Evolutionary conservation across 2,329 filamentous ascomycete genomes (phyloP).

Genomic region (Fusarium devonianum): DNA sequence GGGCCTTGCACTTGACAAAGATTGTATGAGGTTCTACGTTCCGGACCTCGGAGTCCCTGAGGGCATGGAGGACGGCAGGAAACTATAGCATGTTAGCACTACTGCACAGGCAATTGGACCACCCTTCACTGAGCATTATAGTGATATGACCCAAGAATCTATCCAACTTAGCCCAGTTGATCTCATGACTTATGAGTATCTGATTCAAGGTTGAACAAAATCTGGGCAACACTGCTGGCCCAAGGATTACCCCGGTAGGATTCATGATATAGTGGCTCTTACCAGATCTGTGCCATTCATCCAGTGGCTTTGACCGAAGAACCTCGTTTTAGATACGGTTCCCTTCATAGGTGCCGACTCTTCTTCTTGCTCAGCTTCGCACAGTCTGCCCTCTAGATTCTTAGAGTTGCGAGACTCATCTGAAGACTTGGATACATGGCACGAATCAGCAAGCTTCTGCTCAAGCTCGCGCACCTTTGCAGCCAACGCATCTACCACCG

Average conservation of each 20-base stretch:
- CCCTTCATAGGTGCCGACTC: slow-evolving; percentile 41
- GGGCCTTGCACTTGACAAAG: slow-evolving; percentile 51
- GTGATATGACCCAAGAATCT: too few species aligned
- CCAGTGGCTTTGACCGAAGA: slow-evolving; percentile 61
- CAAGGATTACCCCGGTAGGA: too few species aligned
- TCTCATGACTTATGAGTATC: too few species aligned
- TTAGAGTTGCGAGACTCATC: too few species aligned
- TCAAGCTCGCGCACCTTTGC: slow-evolving; percentile 54
- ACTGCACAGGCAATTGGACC: too few species aligned
- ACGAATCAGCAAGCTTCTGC: slow-evolving; percentile 48
- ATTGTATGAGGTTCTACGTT: slow-evolving; percentile 44
- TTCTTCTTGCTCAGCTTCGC: not conserved
- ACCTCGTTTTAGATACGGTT: slow-evolving; percentile 53
- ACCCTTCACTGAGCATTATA: too few species aligned
- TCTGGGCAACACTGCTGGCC: too few species aligned
- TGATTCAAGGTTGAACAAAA: not conserved
- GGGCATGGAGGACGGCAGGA: slow-evolving; percentile 39
- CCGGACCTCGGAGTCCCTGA: slow-evolving; percentile 39
- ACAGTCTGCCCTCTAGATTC: slow-evolving; percentile 25
- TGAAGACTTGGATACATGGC: slow-evolving; percentile 34
- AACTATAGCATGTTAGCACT: slow-evolving; percentile 41
- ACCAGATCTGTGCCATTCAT: slow-evolving; percentile 54
- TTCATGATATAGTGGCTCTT: too few species aligned
- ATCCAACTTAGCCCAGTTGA: too few species aligned
- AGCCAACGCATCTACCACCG: slow-evolving; percentile 46